Evolutionary conservation across 192 early-diverging fungal species (phyloP).

Genomic region (Cladochytrium replicatum): DNA sequence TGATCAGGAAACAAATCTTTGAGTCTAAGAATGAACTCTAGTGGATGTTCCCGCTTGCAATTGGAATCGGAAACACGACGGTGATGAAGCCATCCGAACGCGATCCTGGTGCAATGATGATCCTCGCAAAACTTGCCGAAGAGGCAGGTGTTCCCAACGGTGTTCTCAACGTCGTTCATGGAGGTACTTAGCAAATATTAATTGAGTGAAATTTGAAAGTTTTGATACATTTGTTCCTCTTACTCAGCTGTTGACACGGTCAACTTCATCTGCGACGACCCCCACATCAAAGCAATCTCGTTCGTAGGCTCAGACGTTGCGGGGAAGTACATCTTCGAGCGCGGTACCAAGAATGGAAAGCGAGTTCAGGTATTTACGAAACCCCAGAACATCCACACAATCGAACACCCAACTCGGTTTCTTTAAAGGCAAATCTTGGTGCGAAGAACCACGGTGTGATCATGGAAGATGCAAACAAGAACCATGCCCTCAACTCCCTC

Average conservation of each 20-base stretch:
- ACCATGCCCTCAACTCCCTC: conserved; percentile 85
- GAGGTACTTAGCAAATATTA: conserved; percentile 29
- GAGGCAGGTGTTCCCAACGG: conserved; percentile 85
- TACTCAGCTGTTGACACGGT: conserved; percentile 61
- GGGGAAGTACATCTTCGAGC: conserved; percentile 80
- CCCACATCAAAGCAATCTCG: conserved; percentile 80
- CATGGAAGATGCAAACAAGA: conserved; percentile 88
- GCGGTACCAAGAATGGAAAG: conserved; percentile 82
- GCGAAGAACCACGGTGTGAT: conserved; percentile 98
- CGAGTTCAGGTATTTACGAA: conserved; percentile 89
- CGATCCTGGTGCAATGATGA: conserved; percentile 86
- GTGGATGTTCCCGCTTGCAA: conserved; percentile 95
- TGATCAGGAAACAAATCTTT: not conserved
- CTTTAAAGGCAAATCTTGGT: conserved; percentile 68
- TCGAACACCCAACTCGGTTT: too few relatives aligned
- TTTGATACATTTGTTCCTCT: not conserved
- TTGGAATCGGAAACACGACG: conserved; percentile 85
- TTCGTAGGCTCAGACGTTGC: conserved; percentile 89
- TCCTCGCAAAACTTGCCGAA: conserved; percentile 74
- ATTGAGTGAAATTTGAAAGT: not conserved
- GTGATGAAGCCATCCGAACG: conserved; percentile 90
- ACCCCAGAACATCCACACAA: too few relatives aligned
- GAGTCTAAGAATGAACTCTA: conserved; percentile 32
- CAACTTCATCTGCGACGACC: conserved; percentile 80
- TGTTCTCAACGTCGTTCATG: conserved; percentile 89